phyloP scores from a whole-genome alignment of 176 grass and related monocot genomes.

The Avena sativa region DNA sequence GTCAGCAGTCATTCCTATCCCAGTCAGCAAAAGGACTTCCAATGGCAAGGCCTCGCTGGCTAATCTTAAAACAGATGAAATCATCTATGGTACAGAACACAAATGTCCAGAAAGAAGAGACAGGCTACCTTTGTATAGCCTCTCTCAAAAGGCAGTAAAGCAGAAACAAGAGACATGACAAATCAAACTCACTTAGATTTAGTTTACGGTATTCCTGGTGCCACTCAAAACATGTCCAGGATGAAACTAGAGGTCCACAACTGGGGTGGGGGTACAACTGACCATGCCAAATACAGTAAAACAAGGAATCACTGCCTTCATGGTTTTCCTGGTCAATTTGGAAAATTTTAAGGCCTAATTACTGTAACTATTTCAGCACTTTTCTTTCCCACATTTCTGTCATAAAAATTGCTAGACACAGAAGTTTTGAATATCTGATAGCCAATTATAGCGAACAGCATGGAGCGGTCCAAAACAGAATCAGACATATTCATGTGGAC shows the following conservation, averaged over 20 bases:
- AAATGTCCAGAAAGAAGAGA: not conserved
- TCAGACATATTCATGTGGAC: constrained; percentile 34
- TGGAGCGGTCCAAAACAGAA: not conserved
- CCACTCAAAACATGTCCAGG: not conserved
- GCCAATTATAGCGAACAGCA: not conserved
- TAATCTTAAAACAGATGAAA: not conserved
- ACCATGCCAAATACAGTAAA: constrained; percentile 24
- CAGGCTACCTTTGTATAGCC: not conserved
- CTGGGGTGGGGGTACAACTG: not conserved
- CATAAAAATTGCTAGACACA: not conserved
- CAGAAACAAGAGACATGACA: not conserved
- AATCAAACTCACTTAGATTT: not conserved
- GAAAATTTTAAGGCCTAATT: not conserved
- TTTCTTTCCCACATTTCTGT: not conserved
- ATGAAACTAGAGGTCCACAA: not conserved
- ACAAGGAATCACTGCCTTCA: not conserved
- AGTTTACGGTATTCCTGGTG: not conserved
- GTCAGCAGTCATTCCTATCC: not conserved
- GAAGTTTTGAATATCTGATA: constrained; percentile 15
- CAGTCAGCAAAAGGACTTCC: not conserved
- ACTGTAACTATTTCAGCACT: constrained; percentile 6
- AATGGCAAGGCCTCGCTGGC: not conserved
- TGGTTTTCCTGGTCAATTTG: constrained; percentile 12
- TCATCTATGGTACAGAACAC: not conserved
- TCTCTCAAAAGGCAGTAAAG: constrained; percentile 9